Evolutionary conservation across 225 moss, liverwort and hornwort genomes (phyloP).

Genomic region (Climacium dendroides): DNA sequence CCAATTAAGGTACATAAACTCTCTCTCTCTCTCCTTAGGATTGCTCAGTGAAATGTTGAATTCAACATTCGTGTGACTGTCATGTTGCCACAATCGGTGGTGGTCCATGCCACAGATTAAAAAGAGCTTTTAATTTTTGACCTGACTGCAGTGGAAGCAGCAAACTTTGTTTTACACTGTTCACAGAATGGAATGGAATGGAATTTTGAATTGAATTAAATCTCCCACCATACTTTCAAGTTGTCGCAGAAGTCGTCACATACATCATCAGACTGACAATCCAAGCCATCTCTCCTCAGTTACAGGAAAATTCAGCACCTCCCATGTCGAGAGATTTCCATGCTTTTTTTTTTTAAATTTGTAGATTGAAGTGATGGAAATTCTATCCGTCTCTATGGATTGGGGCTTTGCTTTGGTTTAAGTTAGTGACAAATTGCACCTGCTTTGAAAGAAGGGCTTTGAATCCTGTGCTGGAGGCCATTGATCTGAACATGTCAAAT

Average conservation of each 20-base stretch:
- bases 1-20: too few species aligned
- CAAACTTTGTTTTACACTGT: neutral
- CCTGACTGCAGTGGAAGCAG: neutral
- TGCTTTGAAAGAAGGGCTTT: neutral
- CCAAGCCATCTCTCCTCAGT: too few species aligned
- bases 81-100: neutral
- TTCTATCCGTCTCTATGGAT: too few species aligned
- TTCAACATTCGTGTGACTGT: too few species aligned
- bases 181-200: neutral
- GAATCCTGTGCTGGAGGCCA: too few species aligned
- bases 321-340: neutral
- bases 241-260: neutral
- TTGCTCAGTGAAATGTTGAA: neutral
- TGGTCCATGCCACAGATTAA: neutral
- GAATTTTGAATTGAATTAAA: neutral
- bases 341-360: too few species aligned
- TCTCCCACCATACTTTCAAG: neutral
- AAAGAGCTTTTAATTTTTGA: neutral
- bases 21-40: neutral
- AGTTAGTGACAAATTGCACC: too few species aligned
- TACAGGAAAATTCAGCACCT: too few species aligned
- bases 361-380: too few species aligned
- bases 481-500: constrained; percentile 23
- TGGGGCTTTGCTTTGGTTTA: too few species aligned
- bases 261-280: neutral